Conservation (phyloP, 495 filamentous ascomycete genomes). For the Xylaria curta region DNA sequence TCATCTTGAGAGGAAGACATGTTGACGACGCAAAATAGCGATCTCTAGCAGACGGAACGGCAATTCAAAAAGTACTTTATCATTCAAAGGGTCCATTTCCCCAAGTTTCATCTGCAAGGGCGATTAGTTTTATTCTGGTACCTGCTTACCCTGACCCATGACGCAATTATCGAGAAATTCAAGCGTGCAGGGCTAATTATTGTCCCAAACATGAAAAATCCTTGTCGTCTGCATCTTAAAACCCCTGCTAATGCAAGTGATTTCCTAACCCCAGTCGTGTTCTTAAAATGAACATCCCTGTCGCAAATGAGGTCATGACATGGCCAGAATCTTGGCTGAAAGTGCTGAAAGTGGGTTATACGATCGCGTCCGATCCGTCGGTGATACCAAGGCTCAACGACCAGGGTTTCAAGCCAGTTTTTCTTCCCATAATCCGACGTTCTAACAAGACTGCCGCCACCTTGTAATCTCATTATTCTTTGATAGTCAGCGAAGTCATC, state of each 20-base stretch:
- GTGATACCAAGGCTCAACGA: slow-evolving; percentile 6
- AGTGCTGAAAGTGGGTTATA: slow-evolving; percentile 5
- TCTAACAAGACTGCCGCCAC: background rate
- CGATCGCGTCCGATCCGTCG: slow-evolving; percentile 1
- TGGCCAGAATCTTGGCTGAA: slow-evolving; percentile 18
- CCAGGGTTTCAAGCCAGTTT: slow-evolving; percentile 12
- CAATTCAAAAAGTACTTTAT: background rate
- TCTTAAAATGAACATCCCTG: slow-evolving; percentile 18
- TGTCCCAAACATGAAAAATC: slow-evolving; percentile 8
- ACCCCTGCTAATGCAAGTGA: slow-evolving; percentile 11
- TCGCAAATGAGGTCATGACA: slow-evolving; percentile 27
- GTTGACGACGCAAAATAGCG: background rate
- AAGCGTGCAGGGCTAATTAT: slow-evolving; percentile 8
- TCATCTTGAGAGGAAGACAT: slow-evolving; percentile 21
- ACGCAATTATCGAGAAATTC: slow-evolving; percentile 15
- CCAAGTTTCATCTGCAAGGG: background rate
- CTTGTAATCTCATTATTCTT: background rate
- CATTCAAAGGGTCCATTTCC: background rate
- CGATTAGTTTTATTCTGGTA: slow-evolving; percentile 19
- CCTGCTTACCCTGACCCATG: background rate
- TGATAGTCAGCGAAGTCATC: slow-evolving; percentile 13
- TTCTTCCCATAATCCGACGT: background rate
- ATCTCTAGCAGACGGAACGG: background rate
- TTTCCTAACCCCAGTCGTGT: slow-evolving; percentile 5
- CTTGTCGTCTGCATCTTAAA: background rate